phyloP scores from a whole-genome alignment of 495 filamentous ascomycete genomes.

The Lophium mytilinum region DNA sequence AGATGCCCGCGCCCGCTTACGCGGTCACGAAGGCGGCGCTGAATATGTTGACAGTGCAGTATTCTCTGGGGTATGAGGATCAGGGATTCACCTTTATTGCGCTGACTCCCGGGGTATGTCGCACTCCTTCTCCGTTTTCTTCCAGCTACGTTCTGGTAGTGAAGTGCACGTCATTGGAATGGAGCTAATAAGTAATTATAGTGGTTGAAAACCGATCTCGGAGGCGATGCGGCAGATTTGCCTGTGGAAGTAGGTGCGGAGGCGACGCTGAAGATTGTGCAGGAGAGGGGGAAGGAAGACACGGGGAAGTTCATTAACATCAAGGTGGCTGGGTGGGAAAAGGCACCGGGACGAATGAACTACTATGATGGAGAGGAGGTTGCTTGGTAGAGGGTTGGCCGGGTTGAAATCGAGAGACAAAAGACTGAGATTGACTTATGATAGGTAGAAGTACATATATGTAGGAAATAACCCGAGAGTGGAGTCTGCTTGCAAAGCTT shows the following conservation, averaged over 20 bases:
- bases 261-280: neutral
- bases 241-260: neutral
- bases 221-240: neutral
- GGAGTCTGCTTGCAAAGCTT: no score
- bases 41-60: constrained; percentile 45
- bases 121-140: neutral
- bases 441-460: no score
- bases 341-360: neutral
- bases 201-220: neutral
- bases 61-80: constrained; percentile 35
- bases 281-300: neutral
- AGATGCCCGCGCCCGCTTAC: constrained; percentile 37
- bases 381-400: neutral
- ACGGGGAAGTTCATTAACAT: neutral
- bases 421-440: no score
- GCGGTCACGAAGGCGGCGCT: constrained; percentile 46
- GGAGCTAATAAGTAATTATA: neutral
- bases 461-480: no score
- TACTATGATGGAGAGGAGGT: neutral
- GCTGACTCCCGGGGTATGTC: neutral
- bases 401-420: no score
- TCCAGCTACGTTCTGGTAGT: neutral
- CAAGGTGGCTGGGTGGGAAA: neutral
- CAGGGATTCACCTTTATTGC: constrained; percentile 41
- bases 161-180: neutral